These are phyloP conservation scores for Medicago truncatula DNA, from an alignment of 306 rosid species.

Conservation along the genomic window MtrunA17r5.0-ANR NC_053044.1:53978501-53979000, in stretches of 20 bases:
- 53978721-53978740: slow-evolving; percentile 54
- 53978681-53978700: slow-evolving; percentile 79
- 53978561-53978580: slow-evolving; percentile 7
- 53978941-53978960: too few species aligned
- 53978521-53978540: slow-evolving; percentile 93
- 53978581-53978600: slow-evolving; percentile 35
- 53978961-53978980: too few species aligned
- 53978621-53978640: background rate
- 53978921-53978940: background rate
- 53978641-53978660: slow-evolving; percentile 24
- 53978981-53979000: too few species aligned
- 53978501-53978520: slow-evolving; percentile 92
- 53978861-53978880: slow-evolving; percentile 81
- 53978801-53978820: background rate
- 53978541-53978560: slow-evolving; percentile 90
- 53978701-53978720: slow-evolving; percentile 59
- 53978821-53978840: slow-evolving; percentile 54
- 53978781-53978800: background rate
- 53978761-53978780: background rate
- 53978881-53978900: slow-evolving; percentile 77
- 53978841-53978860: slow-evolving; percentile 61
- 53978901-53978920: background rate
- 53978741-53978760: slow-evolving; percentile 1
- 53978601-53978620: background rate
- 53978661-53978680: slow-evolving; percentile 48